Percentiles rank a stretch among this genome's conserved stretches.
These are phyloP conservation scores for Aureobasidium sp. DNA, from an alignment of 2,329 filamentous ascomycete genomes.

Conservation along the genomic window DNA sequence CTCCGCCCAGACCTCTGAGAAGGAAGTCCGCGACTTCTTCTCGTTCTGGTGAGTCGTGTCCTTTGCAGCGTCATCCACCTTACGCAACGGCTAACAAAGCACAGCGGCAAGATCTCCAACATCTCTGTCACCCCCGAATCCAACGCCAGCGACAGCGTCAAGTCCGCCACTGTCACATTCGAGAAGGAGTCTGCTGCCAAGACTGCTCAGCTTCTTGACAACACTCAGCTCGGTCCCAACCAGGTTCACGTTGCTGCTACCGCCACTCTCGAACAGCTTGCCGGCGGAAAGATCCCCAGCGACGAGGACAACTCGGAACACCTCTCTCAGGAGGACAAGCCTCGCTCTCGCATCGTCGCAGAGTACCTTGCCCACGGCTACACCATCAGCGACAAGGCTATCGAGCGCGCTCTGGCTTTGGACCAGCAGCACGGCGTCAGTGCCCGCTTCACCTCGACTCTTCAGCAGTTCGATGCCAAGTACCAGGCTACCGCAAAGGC, in stretches of 20 bases:
- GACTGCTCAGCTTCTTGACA: conserved; percentile 92
- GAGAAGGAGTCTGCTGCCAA: conserved; percentile 96
- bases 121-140: conserved; percentile 65
- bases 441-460: conserved; percentile 66
- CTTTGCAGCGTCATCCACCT: not conserved
- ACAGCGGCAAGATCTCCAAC: conserved; percentile 81
- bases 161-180: conserved; percentile 88
- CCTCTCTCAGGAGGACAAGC: conserved; percentile 94
- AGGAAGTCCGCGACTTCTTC: conserved; percentile 95
- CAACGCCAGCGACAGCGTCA: conserved; percentile 51
- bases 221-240: conserved; percentile 77
- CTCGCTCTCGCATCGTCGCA: conserved; percentile 82
- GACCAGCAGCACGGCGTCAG: conserved; percentile 87
- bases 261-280: conserved; percentile 57
- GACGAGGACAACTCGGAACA: conserved; percentile 54
- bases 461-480: conserved; percentile 73
- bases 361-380: conserved; percentile 98
- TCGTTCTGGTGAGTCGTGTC: conserved; percentile 67
- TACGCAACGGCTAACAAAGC: not conserved
- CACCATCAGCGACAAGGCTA: conserved; percentile 66
- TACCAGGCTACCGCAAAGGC: conserved; percentile 85
- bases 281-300: conserved; percentile 52
- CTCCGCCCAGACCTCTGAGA: conserved; percentile 70
- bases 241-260: conserved; percentile 73
- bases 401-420: conserved; percentile 76